A percentile compares a stretch with the other conserved stretches of the same genome.
Conservation (phyloP, 306 rosid genomes). For the Fragaria nilgerrensis region DNA sequence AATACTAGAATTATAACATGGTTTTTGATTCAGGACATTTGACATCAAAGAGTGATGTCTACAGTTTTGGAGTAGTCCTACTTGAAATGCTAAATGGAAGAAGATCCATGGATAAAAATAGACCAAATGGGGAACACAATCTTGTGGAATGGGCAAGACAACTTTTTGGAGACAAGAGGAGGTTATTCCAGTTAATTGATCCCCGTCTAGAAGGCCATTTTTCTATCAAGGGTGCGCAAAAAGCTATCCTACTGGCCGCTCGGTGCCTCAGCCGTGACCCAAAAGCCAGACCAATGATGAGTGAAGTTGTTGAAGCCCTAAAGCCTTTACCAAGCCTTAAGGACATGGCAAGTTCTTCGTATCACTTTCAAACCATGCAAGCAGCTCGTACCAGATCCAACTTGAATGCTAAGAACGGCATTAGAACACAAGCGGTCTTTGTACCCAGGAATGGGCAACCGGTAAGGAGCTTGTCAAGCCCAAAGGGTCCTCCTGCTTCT, state of each 20-base stretch:
- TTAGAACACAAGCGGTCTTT: constrained; percentile 54
- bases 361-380: constrained; percentile 60
- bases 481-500: constrained; percentile 62
- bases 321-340: constrained; percentile 77
- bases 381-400: constrained; percentile 67
- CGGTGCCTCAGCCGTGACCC: constrained; percentile 92
- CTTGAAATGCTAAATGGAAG: constrained; percentile 95
- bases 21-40: constrained; percentile 61
- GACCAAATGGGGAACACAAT: constrained; percentile 96
- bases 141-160: constrained; percentile 94
- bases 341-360: constrained; percentile 87
- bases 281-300: constrained; percentile 83
- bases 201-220: constrained; percentile 96
- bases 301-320: constrained; percentile 68
- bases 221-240: constrained; percentile 81
- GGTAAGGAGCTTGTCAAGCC: constrained; percentile 60
- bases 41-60: constrained; percentile 91
- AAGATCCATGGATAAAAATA: constrained; percentile 79
- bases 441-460: constrained; percentile 66
- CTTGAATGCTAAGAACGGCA: constrained; percentile 53
- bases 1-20: constrained; percentile 10
- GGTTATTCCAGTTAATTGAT: constrained; percentile 71
- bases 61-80: constrained; percentile 92
- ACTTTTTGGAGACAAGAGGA: constrained; percentile 66
- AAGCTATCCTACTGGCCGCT: constrained; percentile 67